A percentile compares a stretch with the other conserved stretches of the same genome.
These are phyloP conservation scores for Knufia petricola DNA, from an alignment of 2,329 filamentous ascomycete genomes.

Conservation along the genomic window DNA sequence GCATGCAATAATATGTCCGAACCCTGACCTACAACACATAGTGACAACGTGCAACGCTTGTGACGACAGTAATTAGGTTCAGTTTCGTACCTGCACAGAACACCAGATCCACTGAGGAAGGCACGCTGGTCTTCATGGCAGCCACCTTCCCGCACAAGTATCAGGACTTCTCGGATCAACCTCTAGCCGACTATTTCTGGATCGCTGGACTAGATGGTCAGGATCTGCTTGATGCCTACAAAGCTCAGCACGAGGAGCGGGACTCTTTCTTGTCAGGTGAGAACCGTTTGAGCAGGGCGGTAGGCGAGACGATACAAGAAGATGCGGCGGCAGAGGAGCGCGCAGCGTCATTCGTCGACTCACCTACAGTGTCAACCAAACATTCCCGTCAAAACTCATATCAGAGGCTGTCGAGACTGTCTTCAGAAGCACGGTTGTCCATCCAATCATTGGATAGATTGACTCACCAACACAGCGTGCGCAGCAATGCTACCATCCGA, in stretches of 20 bases:
- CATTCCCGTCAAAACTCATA: slow-evolving; percentile 31
- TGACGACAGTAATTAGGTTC: neutral
- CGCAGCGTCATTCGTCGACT: slow-evolving; percentile 25
- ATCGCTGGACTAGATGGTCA: slow-evolving; percentile 44
- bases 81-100: neutral
- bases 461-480: slow-evolving; percentile 48
- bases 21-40: neutral
- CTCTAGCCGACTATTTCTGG: slow-evolving; percentile 59
- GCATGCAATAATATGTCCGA: neutral
- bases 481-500: slow-evolving; percentile 53
- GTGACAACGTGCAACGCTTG: neutral
- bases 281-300: slow-evolving; percentile 33
- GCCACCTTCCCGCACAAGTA: neutral
- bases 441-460: slow-evolving; percentile 42
- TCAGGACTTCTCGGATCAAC: slow-evolving; percentile 27
- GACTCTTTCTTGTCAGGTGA: slow-evolving; percentile 20
- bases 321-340: slow-evolving; percentile 48
- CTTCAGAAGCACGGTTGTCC: slow-evolving; percentile 31
- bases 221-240: slow-evolving; percentile 36
- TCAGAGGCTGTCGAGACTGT: slow-evolving; percentile 30
- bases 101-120: neutral
- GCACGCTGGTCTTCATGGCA: neutral
- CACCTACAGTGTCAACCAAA: slow-evolving; percentile 34
- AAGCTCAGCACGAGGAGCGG: slow-evolving; percentile 4
- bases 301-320: slow-evolving; percentile 53